These are phyloP conservation scores for Hypoxylon intermedium DNA, from an alignment of 495 filamentous ascomycete species.

Conservation along the genomic window DNA sequence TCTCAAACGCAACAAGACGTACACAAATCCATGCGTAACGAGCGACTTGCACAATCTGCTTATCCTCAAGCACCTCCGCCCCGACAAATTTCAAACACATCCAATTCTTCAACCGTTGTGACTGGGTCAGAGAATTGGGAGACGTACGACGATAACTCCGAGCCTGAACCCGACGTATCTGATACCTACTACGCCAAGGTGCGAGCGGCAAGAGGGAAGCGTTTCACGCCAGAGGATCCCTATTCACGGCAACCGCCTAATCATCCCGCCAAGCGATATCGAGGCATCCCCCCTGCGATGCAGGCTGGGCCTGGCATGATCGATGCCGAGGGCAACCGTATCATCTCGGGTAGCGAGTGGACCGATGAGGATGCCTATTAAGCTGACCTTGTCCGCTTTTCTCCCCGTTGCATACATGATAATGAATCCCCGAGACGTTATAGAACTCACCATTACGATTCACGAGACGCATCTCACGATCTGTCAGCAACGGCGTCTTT, in stretches of 20 bases:
- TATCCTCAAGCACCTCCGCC: conserved; percentile 48
- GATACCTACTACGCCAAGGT: conserved; percentile 81
- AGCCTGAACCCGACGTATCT: conserved; percentile 73
- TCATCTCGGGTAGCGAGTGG: conserved; percentile 62
- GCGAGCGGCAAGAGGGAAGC: conserved; percentile 61
- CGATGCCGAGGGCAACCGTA: conserved; percentile 58
- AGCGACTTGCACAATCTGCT: conserved; percentile 43
- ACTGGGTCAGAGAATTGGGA: conserved; percentile 96
- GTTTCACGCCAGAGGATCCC: conserved; percentile 62
- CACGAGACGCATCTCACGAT: conserved; percentile 24
- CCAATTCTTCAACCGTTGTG: conserved; percentile 69
- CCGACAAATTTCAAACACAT: conserved; percentile 78
- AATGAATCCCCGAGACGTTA: conserved; percentile 28
- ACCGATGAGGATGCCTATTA: conserved; percentile 63
- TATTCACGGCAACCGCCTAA: conserved; percentile 55
- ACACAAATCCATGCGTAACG: conserved; percentile 48
- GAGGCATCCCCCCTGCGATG: conserved; percentile 47
- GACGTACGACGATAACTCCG: conserved; percentile 81
- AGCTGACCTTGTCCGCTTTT: conserved; percentile 11
- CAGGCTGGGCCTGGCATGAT: conserved; percentile 46
- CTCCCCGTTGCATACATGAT: conserved; percentile 29
- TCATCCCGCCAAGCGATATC: conserved; percentile 44
- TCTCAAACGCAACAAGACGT: conserved; percentile 43
- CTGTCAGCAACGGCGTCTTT: conserved; percentile 23
- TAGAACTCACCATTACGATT: conserved; percentile 32